phyloP scores from a whole-genome alignment of 192 early-diverging fungal species.

The Gonapodya prolifera region DNA sequence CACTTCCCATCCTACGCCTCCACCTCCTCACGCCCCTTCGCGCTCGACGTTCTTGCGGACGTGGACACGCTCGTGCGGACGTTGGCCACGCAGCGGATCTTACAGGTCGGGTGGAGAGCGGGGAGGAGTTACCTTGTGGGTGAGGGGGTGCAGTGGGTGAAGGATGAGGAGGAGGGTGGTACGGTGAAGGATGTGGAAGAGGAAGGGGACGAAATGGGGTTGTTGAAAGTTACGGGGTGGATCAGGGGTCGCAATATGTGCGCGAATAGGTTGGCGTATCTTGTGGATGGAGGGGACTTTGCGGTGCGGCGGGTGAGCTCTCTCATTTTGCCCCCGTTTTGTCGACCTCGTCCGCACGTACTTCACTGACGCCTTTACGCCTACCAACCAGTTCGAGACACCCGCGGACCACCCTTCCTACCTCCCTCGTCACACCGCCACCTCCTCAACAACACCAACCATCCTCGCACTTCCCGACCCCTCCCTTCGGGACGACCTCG shows the following conservation, averaged over 20 bases:
- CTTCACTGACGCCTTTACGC: too few relatives aligned
- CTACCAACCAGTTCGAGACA: too few relatives aligned
- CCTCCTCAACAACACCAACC: too few relatives aligned
- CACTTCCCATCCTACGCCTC: constrained; percentile 78
- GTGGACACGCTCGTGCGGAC: constrained; percentile 54
- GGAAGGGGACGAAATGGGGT: constrained; percentile 26
- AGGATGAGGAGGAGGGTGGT: constrained; percentile 31
- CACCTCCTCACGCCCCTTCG: constrained; percentile 60
- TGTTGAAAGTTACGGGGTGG: constrained; percentile 71
- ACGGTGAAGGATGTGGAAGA: constrained; percentile 3
- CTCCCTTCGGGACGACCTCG: constrained; percentile 62
- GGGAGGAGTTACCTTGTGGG: constrained; percentile 75
- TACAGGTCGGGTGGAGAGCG: constrained; percentile 74
- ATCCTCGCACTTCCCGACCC: constrained; percentile 36
- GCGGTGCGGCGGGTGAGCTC: too few relatives aligned
- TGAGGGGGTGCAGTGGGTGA: constrained; percentile 57
- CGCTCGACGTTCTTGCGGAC: constrained; percentile 45
- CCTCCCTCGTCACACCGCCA: too few relatives aligned
- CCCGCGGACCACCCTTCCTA: too few relatives aligned
- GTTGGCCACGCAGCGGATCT: constrained; percentile 65
- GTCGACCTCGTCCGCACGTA: too few relatives aligned
- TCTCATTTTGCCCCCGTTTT: too few relatives aligned
- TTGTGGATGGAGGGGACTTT: too few relatives aligned
- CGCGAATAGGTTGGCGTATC: constrained; percentile 84
- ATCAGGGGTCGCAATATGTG: constrained; percentile 72